These are phyloP conservation scores for Fusarium abutilonis DNA, from an alignment of 2,329 filamentous ascomycete genomes.

Conservation along the genomic window DNA sequence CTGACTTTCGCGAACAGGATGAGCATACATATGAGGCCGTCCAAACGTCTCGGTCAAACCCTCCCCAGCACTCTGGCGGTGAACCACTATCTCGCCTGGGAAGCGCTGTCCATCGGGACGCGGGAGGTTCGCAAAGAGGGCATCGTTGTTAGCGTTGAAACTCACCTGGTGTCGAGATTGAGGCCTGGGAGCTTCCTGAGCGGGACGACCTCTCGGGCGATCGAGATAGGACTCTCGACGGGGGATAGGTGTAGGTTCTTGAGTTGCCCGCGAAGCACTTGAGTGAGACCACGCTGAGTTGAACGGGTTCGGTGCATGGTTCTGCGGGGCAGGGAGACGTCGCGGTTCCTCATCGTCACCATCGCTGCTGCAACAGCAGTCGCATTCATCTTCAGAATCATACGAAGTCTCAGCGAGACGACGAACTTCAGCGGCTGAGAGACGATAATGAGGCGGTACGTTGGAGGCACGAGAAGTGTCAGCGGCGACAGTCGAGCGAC, in stretches of 20 bases:
- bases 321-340: no score
- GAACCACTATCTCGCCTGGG: slow-evolving; percentile 26
- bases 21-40: not conserved
- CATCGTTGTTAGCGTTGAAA: slow-evolving; percentile 31
- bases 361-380: not conserved
- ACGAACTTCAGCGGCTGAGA: slow-evolving; percentile 15
- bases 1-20: not conserved
- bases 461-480: slow-evolving; percentile 15
- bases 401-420: not conserved
- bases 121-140: slow-evolving; percentile 33
- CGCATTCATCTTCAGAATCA: not conserved
- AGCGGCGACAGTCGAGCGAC: not conserved
- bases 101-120: not conserved
- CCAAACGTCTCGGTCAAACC: not conserved
- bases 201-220: not conserved
- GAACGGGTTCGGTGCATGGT: not conserved
- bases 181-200: not conserved
- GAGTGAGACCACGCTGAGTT: slow-evolving; percentile 24
- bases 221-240: not conserved
- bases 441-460: slow-evolving; percentile 6
- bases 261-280: slow-evolving; percentile 1
- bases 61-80: slow-evolving; percentile 5
- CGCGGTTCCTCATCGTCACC: not conserved
- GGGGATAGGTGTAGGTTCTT: not conserved
- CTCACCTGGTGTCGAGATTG: slow-evolving; percentile 14